These are phyloP conservation scores for Symbiodinium pilosum DNA, from an alignment of 73 alveolate species.

Conservation along the genomic window DNA sequence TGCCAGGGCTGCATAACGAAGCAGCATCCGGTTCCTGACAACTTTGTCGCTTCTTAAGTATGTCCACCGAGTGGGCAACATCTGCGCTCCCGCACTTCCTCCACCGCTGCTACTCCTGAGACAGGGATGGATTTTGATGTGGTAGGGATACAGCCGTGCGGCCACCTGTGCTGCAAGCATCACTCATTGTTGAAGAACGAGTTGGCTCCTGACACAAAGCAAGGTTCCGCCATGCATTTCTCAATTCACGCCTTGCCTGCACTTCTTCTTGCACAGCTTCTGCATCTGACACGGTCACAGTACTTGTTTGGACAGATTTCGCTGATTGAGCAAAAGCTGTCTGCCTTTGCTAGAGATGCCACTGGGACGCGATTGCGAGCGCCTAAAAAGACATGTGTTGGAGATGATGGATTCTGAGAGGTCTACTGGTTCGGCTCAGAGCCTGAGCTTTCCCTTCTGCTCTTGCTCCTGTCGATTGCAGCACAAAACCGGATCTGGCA, in stretches of 20 bases:
- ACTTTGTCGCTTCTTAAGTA: no score
- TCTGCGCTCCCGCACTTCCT: neutral
- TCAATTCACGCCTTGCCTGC: neutral
- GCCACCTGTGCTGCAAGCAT: constrained; percentile 2
- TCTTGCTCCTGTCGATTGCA: neutral
- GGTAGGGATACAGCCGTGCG: no score
- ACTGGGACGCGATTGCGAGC: neutral
- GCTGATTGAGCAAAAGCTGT: neutral
- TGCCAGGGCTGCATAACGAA: neutral
- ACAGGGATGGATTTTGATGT: neutral
- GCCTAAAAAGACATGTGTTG: neutral
- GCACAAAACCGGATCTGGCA: no score
- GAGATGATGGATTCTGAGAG: no score
- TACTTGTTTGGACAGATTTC: neutral
- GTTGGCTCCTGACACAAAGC: neutral
- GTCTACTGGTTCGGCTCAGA: neutral
- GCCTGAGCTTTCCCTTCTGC: neutral
- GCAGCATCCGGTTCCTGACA: neutral
- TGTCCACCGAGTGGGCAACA: no score
- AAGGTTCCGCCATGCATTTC: no score
- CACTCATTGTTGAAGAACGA: neutral
- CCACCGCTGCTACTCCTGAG: neutral
- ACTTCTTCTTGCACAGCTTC: neutral
- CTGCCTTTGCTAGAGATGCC: neutral
- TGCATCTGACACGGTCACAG: neutral